These are phyloP conservation scores for Umbelopsis sp. DNA, from an alignment of 192 early-diverging fungal species.

Conservation along the genomic window DNA sequence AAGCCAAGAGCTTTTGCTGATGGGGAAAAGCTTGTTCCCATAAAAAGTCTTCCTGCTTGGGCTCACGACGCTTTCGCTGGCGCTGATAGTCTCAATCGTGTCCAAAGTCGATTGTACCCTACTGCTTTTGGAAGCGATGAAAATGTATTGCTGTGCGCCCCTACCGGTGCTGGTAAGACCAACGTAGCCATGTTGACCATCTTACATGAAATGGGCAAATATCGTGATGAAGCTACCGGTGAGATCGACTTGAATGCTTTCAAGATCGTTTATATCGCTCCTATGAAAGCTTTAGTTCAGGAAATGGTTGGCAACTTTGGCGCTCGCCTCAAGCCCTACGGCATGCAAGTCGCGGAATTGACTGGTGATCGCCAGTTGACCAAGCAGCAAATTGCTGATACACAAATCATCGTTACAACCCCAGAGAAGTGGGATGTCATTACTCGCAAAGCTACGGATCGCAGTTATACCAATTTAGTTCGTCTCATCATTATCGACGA, in stretches of 20 bases:
- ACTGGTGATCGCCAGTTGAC: conserved; percentile 99
- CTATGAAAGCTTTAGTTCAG: conserved; percentile 97
- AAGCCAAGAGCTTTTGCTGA: conserved; percentile 64
- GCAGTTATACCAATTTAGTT: conserved; percentile 13
- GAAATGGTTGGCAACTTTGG: conserved; percentile 95
- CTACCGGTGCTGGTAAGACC: conserved; percentile 98
- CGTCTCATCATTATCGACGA: conserved; percentile 95
- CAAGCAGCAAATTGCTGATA: conserved; percentile 88
- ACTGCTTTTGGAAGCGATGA: conserved; percentile 94
- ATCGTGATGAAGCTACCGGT: conserved; percentile 62
- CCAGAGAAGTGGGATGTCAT: conserved; percentile 99
- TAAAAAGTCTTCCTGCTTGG: conserved; percentile 79
- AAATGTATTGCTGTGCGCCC: conserved; percentile 98
- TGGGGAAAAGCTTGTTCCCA: conserved; percentile 67
- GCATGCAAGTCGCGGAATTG: conserved; percentile 87
- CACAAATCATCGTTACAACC: conserved; percentile 98
- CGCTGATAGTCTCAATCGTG: conserved; percentile 82
- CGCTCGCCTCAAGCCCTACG: conserved; percentile 79
- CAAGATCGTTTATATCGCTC: conserved; percentile 98
- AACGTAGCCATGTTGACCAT: conserved; percentile 96
- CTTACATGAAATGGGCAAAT: conserved; percentile 76
- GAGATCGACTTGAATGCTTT: conserved; percentile 83
- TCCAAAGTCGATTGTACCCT: conserved; percentile 96
- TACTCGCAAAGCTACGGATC: conserved; percentile 87
- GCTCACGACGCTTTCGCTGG: conserved; percentile 73